Percentiles rank a stretch among this genome's conserved stretches.
Conservation (phyloP, 495 filamentous ascomycete species). For the Aspergillus affinis region DNA sequence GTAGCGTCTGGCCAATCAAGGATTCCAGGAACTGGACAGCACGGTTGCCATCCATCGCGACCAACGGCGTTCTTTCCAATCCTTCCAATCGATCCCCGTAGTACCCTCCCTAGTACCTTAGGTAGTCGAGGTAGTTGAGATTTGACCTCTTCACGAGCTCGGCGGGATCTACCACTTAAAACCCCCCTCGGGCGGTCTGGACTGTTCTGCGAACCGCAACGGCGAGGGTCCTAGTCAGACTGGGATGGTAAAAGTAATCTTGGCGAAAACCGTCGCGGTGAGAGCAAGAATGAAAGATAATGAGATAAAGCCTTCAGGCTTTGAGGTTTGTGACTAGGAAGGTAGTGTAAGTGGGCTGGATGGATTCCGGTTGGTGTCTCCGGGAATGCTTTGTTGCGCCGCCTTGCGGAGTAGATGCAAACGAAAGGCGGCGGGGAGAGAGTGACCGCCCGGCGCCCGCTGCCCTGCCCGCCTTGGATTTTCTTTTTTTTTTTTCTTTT, state of each 20-base stretch:
- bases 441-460: too few relatives aligned
- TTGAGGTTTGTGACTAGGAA: background rate
- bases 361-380: background rate
- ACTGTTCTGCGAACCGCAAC: constrained; percentile 9
- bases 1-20: constrained; percentile 56
- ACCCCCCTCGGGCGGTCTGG: constrained; percentile 8
- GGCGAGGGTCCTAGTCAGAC: background rate
- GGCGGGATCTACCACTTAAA: constrained; percentile 8
- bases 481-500: too few relatives aligned
- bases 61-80: background rate
- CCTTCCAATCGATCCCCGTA: constrained; percentile 10
- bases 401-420: background rate
- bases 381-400: background rate
- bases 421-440: background rate
- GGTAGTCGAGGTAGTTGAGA: constrained; percentile 1
- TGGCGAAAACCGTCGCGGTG: background rate
- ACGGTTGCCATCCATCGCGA: constrained; percentile 41
- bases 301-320: background rate
- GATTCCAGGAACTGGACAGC: constrained; percentile 46
- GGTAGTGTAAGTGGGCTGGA: background rate
- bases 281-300: background rate
- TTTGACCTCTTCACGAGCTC: constrained; percentile 3
- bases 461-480: too few relatives aligned
- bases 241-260: background rate
- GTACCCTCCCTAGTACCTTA: background rate